These are phyloP conservation scores for Coprinopsis marcescibilis DNA, from an alignment of 768 basidiomycete genomes.

Conservation along the genomic window DNA sequence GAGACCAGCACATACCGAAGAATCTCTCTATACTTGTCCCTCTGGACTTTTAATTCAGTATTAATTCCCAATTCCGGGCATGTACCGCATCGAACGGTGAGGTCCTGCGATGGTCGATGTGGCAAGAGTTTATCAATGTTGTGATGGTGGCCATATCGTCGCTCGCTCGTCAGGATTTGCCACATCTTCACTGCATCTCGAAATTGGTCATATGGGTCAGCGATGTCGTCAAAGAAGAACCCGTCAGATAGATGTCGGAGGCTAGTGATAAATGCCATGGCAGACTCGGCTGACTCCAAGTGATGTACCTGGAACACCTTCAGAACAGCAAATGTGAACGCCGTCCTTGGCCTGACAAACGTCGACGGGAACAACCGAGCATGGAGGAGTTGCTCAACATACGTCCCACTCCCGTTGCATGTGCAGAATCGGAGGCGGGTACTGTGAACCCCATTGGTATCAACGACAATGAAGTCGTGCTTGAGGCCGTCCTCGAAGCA, in stretches of 20 bases:
- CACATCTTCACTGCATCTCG: slow-evolving; percentile 18
- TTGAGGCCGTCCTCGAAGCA: slow-evolving; percentile 3
- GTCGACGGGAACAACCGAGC: slow-evolving; percentile 23
- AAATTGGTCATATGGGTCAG: slow-evolving; percentile 20
- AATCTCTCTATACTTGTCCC: slow-evolving; percentile 7
- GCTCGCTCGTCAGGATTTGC: slow-evolving; percentile 10
- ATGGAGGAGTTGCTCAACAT: slow-evolving; percentile 19
- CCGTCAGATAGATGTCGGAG: slow-evolving; percentile 20
- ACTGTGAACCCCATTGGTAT: slow-evolving; percentile 22
- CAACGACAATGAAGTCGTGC: slow-evolving; percentile 17
- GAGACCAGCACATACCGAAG: too few relatives aligned
- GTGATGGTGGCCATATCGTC: slow-evolving; percentile 20
- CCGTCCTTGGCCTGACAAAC: slow-evolving; percentile 15
- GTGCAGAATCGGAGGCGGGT: slow-evolving; percentile 20
- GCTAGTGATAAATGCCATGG: slow-evolving; percentile 20
- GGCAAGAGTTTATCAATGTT: slow-evolving; percentile 15
- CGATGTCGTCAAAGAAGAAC: slow-evolving; percentile 13
- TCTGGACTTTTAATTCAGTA: background rate
- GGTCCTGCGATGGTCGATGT: slow-evolving; percentile 13
- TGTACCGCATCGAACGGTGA: slow-evolving; percentile 17
- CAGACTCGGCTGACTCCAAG: slow-evolving; percentile 20
- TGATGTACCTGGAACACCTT: slow-evolving; percentile 20
- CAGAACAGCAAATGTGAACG: slow-evolving; percentile 20
- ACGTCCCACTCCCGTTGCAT: slow-evolving; percentile 13
- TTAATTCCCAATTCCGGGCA: slow-evolving; percentile 18